A percentile compares a stretch with the other conserved stretches of the same genome.
These are phyloP conservation scores for Mucor lusitanicus DNA, from an alignment of 371 early-diverging fungal species.

Conservation along the genomic window DNA sequence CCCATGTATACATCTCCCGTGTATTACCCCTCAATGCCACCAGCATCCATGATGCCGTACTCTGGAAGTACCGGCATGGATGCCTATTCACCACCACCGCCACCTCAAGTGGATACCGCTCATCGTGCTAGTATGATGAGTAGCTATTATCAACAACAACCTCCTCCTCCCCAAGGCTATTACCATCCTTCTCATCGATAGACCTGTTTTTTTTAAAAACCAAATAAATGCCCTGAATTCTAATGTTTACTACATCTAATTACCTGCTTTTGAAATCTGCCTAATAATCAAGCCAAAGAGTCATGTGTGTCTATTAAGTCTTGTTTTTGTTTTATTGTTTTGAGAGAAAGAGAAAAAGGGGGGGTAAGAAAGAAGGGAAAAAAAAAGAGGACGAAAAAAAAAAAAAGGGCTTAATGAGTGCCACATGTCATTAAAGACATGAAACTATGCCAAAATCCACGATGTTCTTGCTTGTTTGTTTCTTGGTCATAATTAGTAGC, in stretches of 20 bases:
- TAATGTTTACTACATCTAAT: no score
- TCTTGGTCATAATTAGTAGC: neutral
- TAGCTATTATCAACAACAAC: neutral
- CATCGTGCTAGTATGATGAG: conserved; percentile 1
- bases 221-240: no score
- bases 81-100: neutral
- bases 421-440: conserved; percentile 35
- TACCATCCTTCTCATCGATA: neutral
- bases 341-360: no score
- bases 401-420: conserved; percentile 14
- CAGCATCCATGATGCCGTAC: neutral
- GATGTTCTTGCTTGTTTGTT: conserved; percentile 16
- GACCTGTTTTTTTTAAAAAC: neutral
- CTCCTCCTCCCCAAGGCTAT: neutral
- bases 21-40: conserved; percentile 11
- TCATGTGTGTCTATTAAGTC: no score
- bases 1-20: conserved; percentile 19
- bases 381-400: neutral
- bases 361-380: no score
- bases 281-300: no score
- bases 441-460: conserved; percentile 27
- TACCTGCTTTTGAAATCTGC: no score
- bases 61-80: neutral
- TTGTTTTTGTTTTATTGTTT: no score
- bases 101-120: neutral